Conservation (phyloP, 805 yeast species). For the Yamadazyma philogaea region DNA sequence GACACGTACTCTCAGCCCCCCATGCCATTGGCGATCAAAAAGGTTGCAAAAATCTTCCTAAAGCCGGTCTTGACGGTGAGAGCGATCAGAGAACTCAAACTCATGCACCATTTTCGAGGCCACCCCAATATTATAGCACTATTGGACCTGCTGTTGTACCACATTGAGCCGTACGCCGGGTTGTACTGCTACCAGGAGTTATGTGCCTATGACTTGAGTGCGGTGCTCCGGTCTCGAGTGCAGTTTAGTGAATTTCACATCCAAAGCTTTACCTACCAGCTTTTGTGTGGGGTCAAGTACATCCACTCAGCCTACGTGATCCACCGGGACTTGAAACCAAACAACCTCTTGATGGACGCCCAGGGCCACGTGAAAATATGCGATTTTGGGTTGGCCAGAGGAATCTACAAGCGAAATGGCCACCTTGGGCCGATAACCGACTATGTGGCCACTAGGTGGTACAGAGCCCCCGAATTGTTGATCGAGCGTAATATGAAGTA, state of each 20-base stretch:
- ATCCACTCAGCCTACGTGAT: conserved; percentile 90
- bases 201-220: conserved; percentile 75
- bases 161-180: conserved; percentile 71
- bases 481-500: conserved; percentile 43
- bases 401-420: conserved; percentile 39
- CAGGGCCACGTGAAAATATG: conserved; percentile 81
- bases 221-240: conserved; percentile 72
- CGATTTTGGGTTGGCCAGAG: conserved; percentile 92
- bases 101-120: conserved; percentile 81
- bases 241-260: conserved; percentile 84
- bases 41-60: conserved; percentile 66
- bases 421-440: conserved; percentile 51
- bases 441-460: conserved; percentile 95
- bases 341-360: conserved; percentile 73
- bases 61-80: conserved; percentile 68
- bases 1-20: conserved; percentile 36
- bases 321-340: conserved; percentile 91
- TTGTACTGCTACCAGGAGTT: conserved; percentile 86
- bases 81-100: conserved; percentile 77
- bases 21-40: conserved; percentile 66
- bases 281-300: conserved; percentile 81
- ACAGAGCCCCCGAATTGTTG: conserved; percentile 88
- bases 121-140: conserved; percentile 78
- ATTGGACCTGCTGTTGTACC: conserved; percentile 70
- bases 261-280: conserved; percentile 72